Conservation (phyloP, 441 rosid genomes). For the Gossypium gossypioides region DNA sequence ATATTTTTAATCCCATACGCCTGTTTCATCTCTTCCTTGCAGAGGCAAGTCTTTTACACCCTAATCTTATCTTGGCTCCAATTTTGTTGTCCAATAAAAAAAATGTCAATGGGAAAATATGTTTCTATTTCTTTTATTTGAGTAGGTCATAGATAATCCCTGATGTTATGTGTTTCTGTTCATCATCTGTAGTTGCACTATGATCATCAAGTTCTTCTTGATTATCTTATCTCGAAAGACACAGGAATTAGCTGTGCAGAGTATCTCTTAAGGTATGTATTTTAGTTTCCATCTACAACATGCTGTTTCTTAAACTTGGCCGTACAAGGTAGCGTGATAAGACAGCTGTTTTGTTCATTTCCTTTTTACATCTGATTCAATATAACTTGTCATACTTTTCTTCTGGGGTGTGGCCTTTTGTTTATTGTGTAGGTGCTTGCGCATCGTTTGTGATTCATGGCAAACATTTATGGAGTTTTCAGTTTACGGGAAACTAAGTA, state of each 20-base stretch:
- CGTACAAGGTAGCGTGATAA: background rate
- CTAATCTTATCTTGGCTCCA: background rate
- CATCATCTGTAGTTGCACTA: slow-evolving; percentile 51
- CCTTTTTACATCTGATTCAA: background rate
- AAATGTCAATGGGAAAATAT: background rate
- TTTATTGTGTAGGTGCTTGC: slow-evolving; percentile 51
- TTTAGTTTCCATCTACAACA: slow-evolving; percentile 7
- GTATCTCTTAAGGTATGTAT: slow-evolving; percentile 60
- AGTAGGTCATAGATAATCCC: background rate
- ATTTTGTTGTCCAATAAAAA: background rate
- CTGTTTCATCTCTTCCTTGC: slow-evolving; percentile 69
- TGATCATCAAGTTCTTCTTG: slow-evolving; percentile 87
- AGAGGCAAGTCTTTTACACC: slow-evolving; percentile 40
- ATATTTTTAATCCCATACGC: slow-evolving; percentile 52
- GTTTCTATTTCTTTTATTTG: background rate
- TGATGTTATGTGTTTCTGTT: slow-evolving; percentile 11
- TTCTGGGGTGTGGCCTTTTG: background rate
- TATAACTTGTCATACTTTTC: slow-evolving; percentile 6
- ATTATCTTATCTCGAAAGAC: slow-evolving; percentile 83
- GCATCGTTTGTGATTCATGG: slow-evolving; percentile 50
- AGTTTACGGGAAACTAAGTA: slow-evolving; percentile 18
- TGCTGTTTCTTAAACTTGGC: slow-evolving; percentile 1
- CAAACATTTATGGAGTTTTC: slow-evolving; percentile 42
- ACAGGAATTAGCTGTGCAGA: slow-evolving; percentile 65
- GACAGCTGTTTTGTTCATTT: background rate